phyloP scores from a whole-genome alignment of 371 early-diverging fungal species.

The Mortierella sp. region DNA sequence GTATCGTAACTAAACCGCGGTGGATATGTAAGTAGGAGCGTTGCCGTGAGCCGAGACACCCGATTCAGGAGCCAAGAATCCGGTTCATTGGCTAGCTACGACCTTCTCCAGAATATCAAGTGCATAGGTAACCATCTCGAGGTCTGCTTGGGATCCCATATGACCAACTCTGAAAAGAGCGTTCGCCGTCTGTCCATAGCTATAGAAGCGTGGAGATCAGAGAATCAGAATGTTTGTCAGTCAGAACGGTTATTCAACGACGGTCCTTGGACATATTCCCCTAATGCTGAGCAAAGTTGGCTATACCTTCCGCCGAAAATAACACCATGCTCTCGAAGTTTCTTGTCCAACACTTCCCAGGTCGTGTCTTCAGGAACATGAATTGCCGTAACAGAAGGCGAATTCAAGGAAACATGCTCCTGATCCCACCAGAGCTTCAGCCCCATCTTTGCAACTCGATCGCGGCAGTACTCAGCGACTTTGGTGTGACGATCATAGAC shows the following conservation, averaged over 20 bases:
- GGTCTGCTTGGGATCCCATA: conserved; percentile 46
- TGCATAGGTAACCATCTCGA: conserved; percentile 26
- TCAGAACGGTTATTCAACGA: too few species aligned
- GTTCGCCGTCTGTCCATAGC: conserved; percentile 42
- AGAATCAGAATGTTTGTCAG: background rate
- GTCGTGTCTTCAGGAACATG: conserved; percentile 46
- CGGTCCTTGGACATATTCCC: too few species aligned
- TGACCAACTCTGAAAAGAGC: conserved; percentile 47
- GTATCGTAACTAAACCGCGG: too few species aligned
- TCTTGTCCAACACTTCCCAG: conserved; percentile 39
- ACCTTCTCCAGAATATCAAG: conserved; percentile 35
- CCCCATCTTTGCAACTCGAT: conserved; percentile 40
- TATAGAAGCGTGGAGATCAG: background rate
- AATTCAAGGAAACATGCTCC: conserved; percentile 17
- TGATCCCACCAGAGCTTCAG: conserved; percentile 42
- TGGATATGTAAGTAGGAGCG: too few species aligned
- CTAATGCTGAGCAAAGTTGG: too few species aligned
- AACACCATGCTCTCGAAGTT: conserved; percentile 43
- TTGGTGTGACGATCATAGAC: conserved; percentile 32
- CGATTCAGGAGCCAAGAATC: too few species aligned
- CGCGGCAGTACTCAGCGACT: conserved; percentile 41
- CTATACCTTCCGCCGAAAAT: conserved; percentile 50
- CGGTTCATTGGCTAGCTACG: conserved; percentile 11
- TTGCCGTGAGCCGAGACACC: too few species aligned
- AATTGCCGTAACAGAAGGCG: conserved; percentile 42